Conservation (phyloP, 2,329 filamentous ascomycete genomes). For the Diaporthe batatas region DNA sequence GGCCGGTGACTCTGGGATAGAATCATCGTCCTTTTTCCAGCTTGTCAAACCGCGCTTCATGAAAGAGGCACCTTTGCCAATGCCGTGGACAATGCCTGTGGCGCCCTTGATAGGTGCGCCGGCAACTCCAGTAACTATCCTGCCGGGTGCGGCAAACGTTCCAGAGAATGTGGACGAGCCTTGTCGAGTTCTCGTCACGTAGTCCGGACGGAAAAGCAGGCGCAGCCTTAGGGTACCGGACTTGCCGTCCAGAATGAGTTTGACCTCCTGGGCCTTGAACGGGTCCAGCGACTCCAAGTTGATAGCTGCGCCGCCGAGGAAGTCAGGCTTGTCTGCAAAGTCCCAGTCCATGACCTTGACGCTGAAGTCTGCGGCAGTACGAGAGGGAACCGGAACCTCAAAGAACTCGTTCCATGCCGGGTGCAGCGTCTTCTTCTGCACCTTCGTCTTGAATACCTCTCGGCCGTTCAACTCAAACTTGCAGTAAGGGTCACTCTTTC, state of each 20-base stretch:
- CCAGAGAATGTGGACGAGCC: constrained; percentile 94
- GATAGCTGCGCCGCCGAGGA: constrained; percentile 82
- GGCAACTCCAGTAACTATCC: constrained; percentile 84
- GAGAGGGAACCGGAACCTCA: constrained; percentile 83
- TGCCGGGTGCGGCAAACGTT: constrained; percentile 87
- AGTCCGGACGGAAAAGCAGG: constrained; percentile 92
- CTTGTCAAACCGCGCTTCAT: constrained; percentile 86
- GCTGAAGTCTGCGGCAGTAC: constrained; percentile 86
- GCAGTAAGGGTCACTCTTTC: constrained; percentile 97
- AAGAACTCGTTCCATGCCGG: constrained; percentile 98
- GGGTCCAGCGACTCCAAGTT: constrained; percentile 86
- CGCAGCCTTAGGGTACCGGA: constrained; percentile 86
- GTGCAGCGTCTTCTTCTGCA: constrained; percentile 95
- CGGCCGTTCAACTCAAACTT: constrained; percentile 92
- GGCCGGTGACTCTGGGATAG: constrained; percentile 46
- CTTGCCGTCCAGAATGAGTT: constrained; percentile 85
- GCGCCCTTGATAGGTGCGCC: constrained; percentile 96
- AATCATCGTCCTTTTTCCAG: constrained; percentile 72
- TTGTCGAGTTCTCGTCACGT: constrained; percentile 87
- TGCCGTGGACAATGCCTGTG: constrained; percentile 78
- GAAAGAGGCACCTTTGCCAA: constrained; percentile 92
- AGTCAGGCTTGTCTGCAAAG: constrained; percentile 94
- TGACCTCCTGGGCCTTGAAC: constrained; percentile 83
- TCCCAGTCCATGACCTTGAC: constrained; percentile 95
- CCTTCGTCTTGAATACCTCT: constrained; percentile 94